Conservation (phyloP, 2,329 filamentous ascomycete species). For the Shiraia sp. region DNA sequence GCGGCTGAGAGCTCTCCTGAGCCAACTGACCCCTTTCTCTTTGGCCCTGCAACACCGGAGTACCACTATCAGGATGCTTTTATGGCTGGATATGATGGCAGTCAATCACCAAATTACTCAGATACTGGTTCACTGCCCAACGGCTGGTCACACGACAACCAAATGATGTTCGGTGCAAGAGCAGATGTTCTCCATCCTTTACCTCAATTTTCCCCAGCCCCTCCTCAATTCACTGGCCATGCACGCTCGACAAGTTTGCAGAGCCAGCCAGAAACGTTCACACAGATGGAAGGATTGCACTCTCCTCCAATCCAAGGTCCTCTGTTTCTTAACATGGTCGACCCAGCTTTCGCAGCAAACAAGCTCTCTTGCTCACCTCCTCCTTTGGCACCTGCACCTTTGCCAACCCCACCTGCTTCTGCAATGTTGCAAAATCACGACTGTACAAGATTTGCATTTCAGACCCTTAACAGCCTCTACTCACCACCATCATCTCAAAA, state of each 20-base stretch:
- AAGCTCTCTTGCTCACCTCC: slow-evolving; percentile 29
- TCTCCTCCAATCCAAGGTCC: slow-evolving; percentile 29
- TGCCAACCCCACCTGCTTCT: slow-evolving; percentile 32
- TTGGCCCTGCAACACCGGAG: slow-evolving; percentile 40
- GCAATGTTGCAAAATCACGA: slow-evolving; percentile 32
- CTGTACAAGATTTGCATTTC: slow-evolving; percentile 43
- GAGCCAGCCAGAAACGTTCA: slow-evolving; percentile 38
- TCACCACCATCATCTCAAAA: slow-evolving; percentile 32
- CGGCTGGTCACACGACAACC: slow-evolving; percentile 39
- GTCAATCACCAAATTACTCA: slow-evolving; percentile 40
- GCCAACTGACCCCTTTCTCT: slow-evolving; percentile 40
- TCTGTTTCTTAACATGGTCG: slow-evolving; percentile 28
- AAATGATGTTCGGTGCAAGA: slow-evolving; percentile 33
- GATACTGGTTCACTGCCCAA: slow-evolving; percentile 31
- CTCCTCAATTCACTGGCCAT: slow-evolving; percentile 27
- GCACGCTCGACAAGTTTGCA: slow-evolving; percentile 32
- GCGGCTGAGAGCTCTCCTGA: slow-evolving; percentile 42
- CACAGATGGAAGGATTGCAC: slow-evolving; percentile 26
- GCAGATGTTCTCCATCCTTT: slow-evolving; percentile 32
- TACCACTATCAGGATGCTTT: slow-evolving; percentile 42
- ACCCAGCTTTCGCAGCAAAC: slow-evolving; percentile 25
- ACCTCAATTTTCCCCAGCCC: slow-evolving; percentile 27
- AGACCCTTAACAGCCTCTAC: slow-evolving; percentile 40
- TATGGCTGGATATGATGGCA: slow-evolving; percentile 34
- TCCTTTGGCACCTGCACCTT: slow-evolving; percentile 30